phyloP scores from a whole-genome alignment of 108 stramenopile species.

The Cyclotella baltica region DNA sequence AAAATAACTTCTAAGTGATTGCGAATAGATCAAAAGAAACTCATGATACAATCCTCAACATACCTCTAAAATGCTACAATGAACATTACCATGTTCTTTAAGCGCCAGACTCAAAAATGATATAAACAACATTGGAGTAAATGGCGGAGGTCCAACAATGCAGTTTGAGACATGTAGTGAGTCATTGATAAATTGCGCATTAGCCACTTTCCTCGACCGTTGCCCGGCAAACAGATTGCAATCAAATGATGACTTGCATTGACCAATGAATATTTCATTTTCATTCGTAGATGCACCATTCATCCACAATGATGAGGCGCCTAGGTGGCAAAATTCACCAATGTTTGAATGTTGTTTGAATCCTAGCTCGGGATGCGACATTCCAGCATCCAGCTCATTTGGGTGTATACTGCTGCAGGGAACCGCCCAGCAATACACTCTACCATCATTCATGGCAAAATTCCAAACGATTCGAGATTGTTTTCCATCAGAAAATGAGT shows the following conservation, averaged over 20 bases:
- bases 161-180: constrained; percentile 45
- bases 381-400: neutral
- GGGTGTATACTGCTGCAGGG: constrained; percentile 17
- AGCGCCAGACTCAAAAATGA: constrained; percentile 36
- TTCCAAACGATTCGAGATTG: constrained; percentile 38
- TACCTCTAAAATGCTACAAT: neutral
- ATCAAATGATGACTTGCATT: constrained; percentile 16
- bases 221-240: constrained; percentile 47
- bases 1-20: neutral
- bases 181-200: neutral
- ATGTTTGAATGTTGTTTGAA: constrained; percentile 15
- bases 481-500: constrained; percentile 21
- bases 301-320: constrained; percentile 43
- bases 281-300: constrained; percentile 43
- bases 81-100: neutral
- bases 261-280: constrained; percentile 41
- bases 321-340: constrained; percentile 38
- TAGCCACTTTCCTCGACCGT: constrained; percentile 17
- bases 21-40: neutral
- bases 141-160: constrained; percentile 37
- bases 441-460: constrained; percentile 43
- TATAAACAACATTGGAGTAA: constrained; percentile 36
- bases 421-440: constrained; percentile 44
- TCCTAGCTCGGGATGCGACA: neutral
- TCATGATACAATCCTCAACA: neutral